Conservation (phyloP, 83 land plant genomes). For the Diphasiastrum complanatum region DNA sequence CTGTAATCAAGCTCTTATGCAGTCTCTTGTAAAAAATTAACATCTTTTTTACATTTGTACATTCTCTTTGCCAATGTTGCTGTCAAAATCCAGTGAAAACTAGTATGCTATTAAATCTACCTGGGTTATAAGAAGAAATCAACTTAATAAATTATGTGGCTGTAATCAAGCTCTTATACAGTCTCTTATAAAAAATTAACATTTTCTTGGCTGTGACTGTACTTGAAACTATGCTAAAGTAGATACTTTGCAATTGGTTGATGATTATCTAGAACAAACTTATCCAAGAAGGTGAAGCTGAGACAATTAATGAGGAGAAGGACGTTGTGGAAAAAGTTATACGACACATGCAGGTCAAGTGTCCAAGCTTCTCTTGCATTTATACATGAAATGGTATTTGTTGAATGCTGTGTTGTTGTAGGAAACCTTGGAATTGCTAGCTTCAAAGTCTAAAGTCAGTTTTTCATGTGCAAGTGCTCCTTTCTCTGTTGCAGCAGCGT, state of each 20-base stretch:
- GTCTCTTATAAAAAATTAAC: background rate
- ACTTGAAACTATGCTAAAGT: background rate
- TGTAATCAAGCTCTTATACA: no score
- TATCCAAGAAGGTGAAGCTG: conserved; percentile 49
- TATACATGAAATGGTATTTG: background rate
- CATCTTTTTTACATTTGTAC: no score
- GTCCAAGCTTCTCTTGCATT: conserved; percentile 1
- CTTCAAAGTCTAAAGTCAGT: background rate
- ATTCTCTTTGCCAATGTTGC: no score
- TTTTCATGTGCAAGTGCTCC: background rate
- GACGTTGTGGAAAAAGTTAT: conserved; percentile 76
- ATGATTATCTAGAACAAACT: conserved; percentile 54
- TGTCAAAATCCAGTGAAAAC: no score
- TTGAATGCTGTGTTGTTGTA: background rate
- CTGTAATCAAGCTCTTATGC: no score
- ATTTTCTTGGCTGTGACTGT: background rate
- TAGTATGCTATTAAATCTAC: no score
- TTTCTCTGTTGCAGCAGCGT: background rate
- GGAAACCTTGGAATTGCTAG: background rate
- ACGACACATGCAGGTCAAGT: conserved; percentile 68
- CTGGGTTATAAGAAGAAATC: no score
- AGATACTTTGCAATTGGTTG: background rate
- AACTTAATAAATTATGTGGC: no score
- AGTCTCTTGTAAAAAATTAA: no score
- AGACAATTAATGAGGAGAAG: conserved; percentile 61